phyloP scores from a whole-genome alignment of 495 filamentous ascomycete species.

The Podospora tetraspora region DNA sequence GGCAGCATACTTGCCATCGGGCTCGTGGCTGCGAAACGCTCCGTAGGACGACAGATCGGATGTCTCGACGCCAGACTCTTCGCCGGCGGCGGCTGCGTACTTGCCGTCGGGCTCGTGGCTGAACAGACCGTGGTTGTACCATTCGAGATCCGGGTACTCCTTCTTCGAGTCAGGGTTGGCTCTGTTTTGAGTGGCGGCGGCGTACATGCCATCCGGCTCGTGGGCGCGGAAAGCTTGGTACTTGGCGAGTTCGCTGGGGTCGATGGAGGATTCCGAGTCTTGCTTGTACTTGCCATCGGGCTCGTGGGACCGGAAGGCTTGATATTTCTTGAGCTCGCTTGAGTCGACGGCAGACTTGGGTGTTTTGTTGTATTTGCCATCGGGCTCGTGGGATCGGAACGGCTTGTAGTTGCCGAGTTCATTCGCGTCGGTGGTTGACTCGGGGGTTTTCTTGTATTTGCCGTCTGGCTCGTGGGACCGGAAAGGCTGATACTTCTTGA shows the following conservation, averaged over 20 bases:
- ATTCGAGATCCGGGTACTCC: constrained; percentile 7
- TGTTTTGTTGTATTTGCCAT: constrained; percentile 18
- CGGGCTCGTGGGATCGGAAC: constrained; percentile 20
- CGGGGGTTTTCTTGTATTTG: constrained; percentile 8
- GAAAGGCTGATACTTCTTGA: constrained; percentile 24
- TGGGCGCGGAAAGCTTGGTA: constrained; percentile 33
- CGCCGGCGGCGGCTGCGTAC: constrained; percentile 17
- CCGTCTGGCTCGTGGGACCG: constrained; percentile 17
- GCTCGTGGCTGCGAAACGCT: constrained; percentile 16
- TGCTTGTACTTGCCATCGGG: constrained; percentile 25
- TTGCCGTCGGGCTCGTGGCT: constrained; percentile 31
- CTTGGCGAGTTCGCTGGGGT: neutral
- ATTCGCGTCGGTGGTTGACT: constrained; percentile 8
- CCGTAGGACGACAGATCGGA: constrained; percentile 9
- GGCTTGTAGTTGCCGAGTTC: constrained; percentile 22
- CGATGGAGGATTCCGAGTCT: neutral
- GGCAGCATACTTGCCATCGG: constrained; percentile 19
- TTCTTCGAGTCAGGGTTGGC: neutral
- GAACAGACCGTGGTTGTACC: constrained; percentile 27
- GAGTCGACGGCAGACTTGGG: constrained; percentile 6
- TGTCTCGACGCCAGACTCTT: neutral
- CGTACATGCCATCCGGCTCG: constrained; percentile 33
- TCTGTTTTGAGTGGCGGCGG: constrained; percentile 10
- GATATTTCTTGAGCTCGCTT: constrained; percentile 21
- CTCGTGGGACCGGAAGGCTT: constrained; percentile 18